Base-by-base conservation (phyloP, 2,329 filamentous ascomycete species). In the Pseudocercospora eumusae region DNA sequence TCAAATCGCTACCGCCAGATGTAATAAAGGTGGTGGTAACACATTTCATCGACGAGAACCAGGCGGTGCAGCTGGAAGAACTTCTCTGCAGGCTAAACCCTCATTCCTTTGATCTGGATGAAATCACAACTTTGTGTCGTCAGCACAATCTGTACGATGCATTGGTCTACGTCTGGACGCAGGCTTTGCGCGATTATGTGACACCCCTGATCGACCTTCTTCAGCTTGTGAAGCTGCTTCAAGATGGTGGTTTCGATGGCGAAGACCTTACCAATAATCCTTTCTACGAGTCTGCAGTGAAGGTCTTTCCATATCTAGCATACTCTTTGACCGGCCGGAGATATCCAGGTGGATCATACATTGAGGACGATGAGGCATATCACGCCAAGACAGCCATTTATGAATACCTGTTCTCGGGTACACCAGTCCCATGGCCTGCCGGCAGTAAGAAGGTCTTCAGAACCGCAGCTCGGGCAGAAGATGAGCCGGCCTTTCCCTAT, bases 81-180 rank as follows among this genome's bases (percentile, higher is more conserved):
- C 89, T 98, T 75, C 90, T 99, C 31, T 98, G 93, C 74, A 88
- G 93, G 66, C 88, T 99, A 78, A 89, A 96, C 70, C 96, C 93
- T 1, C 82, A 86, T 13, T 96, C 92, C 0, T 87, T 99, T 73
- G 96, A 99, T 74, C 87, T 99, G 68, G 93, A 99, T 74, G 91
- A 98, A 75, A 87, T 96, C 61, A 97, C 93, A 0, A 84, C 85
- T 11, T 81, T 99, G 23, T 99, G 95, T 82, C 96, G 95, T 75
- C 89, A 93, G 73, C 88, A 98, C 75, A 86, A 89, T 67, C 83
- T 99, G 3, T 99, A 97, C 73, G 96, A 99, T 76, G 96, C 95
- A 1, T 84, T 97, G 60, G 92, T 96, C 47, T 97, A 98, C 74
- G 90, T 99, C 59, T 99, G 95, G 95, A 98, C 96, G 64, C 89